phyloP scores from a whole-genome alignment of 1,139 yeast species.

The Taphrina communis region DNA sequence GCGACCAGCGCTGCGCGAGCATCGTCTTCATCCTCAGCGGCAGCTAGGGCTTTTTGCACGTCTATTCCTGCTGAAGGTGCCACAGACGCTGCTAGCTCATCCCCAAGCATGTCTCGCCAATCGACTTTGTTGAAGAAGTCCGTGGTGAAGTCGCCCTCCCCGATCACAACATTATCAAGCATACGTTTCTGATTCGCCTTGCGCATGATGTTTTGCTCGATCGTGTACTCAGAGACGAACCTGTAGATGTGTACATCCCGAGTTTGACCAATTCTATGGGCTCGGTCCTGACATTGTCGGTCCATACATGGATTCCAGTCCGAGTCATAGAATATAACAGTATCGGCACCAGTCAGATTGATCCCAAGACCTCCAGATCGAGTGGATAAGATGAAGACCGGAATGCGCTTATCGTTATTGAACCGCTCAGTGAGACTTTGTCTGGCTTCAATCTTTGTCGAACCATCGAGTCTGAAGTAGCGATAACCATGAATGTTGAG shows the following conservation, averaged over 20 bases:
- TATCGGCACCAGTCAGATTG: conserved; percentile 96
- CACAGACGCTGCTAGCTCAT: conserved; percentile 50
- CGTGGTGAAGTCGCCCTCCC: conserved; percentile 97
- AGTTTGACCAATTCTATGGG: conserved; percentile 98
- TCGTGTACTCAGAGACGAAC: conserved; percentile 93
- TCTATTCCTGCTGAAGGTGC: conserved; percentile 50
- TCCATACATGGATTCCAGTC: conserved; percentile 99
- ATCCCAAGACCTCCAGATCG: conserved; percentile 99
- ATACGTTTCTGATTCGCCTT: conserved; percentile 96
- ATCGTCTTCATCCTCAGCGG: conserved; percentile 97
- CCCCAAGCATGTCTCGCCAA: conserved; percentile 83
- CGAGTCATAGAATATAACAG: conserved; percentile 97
- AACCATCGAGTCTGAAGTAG: conserved; percentile 94
- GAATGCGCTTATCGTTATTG: conserved; percentile 81
- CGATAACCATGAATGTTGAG: conserved; percentile 92
- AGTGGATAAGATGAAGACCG: conserved; percentile 90
- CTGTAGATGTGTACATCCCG: conserved; percentile 97
- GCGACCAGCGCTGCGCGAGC: conserved; percentile 90
- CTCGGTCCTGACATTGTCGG: conserved; percentile 97
- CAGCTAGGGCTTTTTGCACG: conserved; percentile 74
- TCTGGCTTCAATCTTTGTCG: conserved; percentile 95
- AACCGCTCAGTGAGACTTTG: conserved; percentile 92
- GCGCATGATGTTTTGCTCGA: conserved; percentile 89
- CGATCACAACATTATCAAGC: conserved; percentile 93
- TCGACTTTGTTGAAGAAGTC: conserved; percentile 91